Percentiles rank a stretch among this genome's conserved stretches.
Conservation (phyloP, 2,329 filamentous ascomycete species). For the Falciphora oryzae region DNA sequence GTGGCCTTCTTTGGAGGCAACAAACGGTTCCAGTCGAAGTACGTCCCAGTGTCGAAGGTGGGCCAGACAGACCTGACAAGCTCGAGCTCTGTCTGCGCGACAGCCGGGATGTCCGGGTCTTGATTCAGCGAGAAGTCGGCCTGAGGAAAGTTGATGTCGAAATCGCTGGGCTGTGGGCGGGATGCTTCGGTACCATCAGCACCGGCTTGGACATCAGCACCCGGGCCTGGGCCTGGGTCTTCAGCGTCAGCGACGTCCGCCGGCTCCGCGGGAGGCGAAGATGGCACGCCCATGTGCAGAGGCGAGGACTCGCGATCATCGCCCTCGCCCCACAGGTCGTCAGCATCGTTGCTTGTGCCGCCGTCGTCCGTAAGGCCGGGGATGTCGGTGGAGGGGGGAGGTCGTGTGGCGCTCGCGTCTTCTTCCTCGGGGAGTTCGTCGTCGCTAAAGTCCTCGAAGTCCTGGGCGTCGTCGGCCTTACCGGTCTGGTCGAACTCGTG, state of each 20-base stretch:
- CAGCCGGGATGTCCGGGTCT: conserved; percentile 59
- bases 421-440: conserved; percentile 84
- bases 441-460: conserved; percentile 88
- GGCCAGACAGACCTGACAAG: conserved; percentile 77
- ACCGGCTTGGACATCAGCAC: not conserved
- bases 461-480: conserved; percentile 88
- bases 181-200: not conserved
- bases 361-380: conserved; percentile 54
- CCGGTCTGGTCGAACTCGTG: conserved; percentile 55
- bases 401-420: conserved; percentile 31
- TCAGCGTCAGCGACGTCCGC: conserved; percentile 1
- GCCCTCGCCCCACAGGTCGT: conserved; percentile 65
- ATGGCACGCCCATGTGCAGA: conserved; percentile 4
- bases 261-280: conserved; percentile 4
- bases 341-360: conserved; percentile 51
- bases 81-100: conserved; percentile 68
- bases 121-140: conserved; percentile 46
- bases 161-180: conserved; percentile 5
- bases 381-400: conserved; percentile 35
- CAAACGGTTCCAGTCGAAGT: conserved; percentile 75
- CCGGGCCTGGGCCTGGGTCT: not conserved
- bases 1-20: conserved; percentile 75
- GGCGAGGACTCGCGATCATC: conserved; percentile 25
- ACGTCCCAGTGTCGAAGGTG: conserved; percentile 66
- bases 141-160: conserved; percentile 35